Conservation (phyloP, 768 basidiomycete genomes). For the Amanita fuliginea region DNA sequence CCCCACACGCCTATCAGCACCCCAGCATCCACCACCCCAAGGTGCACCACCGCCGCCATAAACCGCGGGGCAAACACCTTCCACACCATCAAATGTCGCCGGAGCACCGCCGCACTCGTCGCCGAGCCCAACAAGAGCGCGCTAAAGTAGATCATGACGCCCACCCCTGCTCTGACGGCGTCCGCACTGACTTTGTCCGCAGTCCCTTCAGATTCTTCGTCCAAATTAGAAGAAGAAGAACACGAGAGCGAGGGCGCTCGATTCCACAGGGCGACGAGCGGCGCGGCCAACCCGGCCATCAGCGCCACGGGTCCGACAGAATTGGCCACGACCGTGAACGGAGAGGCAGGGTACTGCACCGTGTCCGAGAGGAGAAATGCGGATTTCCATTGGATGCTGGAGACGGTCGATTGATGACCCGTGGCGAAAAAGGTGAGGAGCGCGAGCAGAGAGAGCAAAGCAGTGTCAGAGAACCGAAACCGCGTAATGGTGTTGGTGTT, state of each 20-base stretch:
- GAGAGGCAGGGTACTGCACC: constrained; percentile 63
- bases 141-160: constrained; percentile 61
- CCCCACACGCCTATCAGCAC: constrained; percentile 51
- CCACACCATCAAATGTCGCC: constrained; percentile 96
- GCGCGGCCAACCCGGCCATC: constrained; percentile 52
- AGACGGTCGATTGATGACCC: constrained; percentile 84
- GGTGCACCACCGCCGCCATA: constrained; percentile 60
- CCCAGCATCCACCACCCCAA: constrained; percentile 64
- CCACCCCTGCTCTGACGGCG: constrained; percentile 44
- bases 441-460: constrained; percentile 67
- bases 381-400: constrained; percentile 91
- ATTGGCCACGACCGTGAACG: constrained; percentile 65
- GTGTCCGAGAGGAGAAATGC: constrained; percentile 74
- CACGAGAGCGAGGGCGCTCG: constrained; percentile 39
- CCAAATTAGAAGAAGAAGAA: background rate
- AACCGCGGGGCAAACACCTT: constrained; percentile 96
- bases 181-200: constrained; percentile 22
- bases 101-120: constrained; percentile 58
- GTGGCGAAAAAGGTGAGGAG: constrained; percentile 76
- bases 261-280: constrained; percentile 78
- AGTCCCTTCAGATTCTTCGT: constrained; percentile 3
- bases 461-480: constrained; percentile 54
- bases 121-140: constrained; percentile 59
- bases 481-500: constrained; percentile 12
- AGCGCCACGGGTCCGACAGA: constrained; percentile 57